Conservation (phyloP, 2,329 filamentous ascomycete genomes). For the Laburnicola sp. region DNA sequence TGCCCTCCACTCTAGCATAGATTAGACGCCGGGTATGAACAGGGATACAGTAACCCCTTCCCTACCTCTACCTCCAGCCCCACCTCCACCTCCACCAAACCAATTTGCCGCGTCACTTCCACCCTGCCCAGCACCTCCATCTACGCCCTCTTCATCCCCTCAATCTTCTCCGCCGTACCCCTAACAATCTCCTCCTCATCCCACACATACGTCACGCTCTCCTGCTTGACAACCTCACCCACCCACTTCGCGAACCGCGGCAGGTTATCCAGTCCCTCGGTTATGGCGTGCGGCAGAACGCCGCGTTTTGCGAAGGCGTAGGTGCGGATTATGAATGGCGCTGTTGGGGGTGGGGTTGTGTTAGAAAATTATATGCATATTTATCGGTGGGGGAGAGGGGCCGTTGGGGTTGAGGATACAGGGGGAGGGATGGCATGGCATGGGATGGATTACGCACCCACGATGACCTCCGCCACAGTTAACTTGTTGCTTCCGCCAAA, state of each 20-base stretch:
- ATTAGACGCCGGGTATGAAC: too few species aligned
- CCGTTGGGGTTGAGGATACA: too few species aligned
- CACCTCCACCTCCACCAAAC: neutral
- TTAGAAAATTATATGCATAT: too few species aligned
- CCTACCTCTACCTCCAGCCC: too few species aligned
- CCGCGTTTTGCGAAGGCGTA: conserved; percentile 58
- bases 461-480: conserved; percentile 72
- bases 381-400: too few species aligned
- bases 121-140: conserved; percentile 11
- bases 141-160: conserved; percentile 31
- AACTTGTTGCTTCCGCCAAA: conserved; percentile 55
- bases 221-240: conserved; percentile 60
- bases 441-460: too few species aligned
- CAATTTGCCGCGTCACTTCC: too few species aligned
- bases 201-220: conserved; percentile 62
- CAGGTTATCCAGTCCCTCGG: conserved; percentile 55
- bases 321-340: conserved; percentile 68
- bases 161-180: conserved; percentile 27
- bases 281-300: conserved; percentile 56
- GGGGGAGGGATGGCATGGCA: too few species aligned
- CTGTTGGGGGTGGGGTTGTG: too few species aligned
- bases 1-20: too few species aligned
- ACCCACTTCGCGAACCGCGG: conserved; percentile 72
- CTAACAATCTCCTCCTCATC: conserved; percentile 32
- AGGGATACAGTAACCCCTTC: too few species aligned